Evolutionary conservation across 345 rosid genomes (phyloP).

Genomic region (Heritiera fomes): DNA sequence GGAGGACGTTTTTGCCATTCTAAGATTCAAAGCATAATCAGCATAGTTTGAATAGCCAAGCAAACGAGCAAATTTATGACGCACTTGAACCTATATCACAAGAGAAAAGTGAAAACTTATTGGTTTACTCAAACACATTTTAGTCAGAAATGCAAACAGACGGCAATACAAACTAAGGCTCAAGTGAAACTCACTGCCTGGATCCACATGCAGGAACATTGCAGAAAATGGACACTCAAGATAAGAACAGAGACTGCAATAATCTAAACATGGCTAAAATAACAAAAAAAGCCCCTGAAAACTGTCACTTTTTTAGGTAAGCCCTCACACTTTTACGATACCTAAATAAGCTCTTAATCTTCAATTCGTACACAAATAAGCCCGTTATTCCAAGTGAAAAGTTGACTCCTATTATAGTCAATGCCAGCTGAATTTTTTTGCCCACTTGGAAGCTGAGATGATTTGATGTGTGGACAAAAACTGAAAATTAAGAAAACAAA

Average conservation of each 20-base stretch:
- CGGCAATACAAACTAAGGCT: neutral
- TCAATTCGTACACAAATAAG: too few species aligned
- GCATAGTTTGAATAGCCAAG: slow-evolving; percentile 88
- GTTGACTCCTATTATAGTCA: too few species aligned
- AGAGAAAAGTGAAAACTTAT: slow-evolving; percentile 7
- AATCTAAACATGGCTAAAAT: neutral
- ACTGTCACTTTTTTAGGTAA: too few species aligned
- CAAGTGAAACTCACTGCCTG: neutral
- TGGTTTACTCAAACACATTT: slow-evolving; percentile 1
- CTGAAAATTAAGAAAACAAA: too few species aligned
- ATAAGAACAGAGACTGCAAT: neutral
- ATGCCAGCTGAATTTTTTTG: too few species aligned
- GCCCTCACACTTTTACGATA: too few species aligned
- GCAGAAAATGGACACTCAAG: neutral
- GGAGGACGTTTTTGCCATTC: slow-evolving; percentile 86
- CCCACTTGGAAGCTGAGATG: too few species aligned
- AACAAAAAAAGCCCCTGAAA: too few species aligned
- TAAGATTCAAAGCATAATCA: slow-evolving; percentile 70
- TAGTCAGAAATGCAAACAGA: neutral
- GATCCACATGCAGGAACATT: slow-evolving; percentile 13
- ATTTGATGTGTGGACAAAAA: too few species aligned
- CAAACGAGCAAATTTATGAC: slow-evolving; percentile 81
- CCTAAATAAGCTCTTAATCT: too few species aligned
- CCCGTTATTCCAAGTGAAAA: too few species aligned
- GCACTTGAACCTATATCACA: slow-evolving; percentile 65